A percentile compares a stretch with the other conserved stretches of the same genome.
Conservation (phyloP, 106 monocot species). For the Dioscorea dumetorum region DNA sequence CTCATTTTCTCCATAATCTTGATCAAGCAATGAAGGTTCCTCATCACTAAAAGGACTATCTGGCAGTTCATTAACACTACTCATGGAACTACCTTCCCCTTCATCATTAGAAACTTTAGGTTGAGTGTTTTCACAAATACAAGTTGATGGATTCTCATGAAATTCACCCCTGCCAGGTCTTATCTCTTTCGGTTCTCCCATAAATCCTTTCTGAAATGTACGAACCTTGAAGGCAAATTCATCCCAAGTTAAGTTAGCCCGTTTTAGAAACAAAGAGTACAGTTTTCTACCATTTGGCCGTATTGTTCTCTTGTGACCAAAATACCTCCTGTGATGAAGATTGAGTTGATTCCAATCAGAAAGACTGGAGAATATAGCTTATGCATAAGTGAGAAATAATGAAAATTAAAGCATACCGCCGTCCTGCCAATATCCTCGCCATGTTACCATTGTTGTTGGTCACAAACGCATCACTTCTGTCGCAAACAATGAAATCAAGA, state of each 20-base stretch:
- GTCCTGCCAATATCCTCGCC: slow-evolving; percentile 83
- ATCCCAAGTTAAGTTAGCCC: slow-evolving; percentile 76
- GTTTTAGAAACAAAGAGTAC: slow-evolving; percentile 71
- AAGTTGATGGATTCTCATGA: slow-evolving; percentile 75
- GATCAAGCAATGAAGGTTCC: slow-evolving; percentile 29
- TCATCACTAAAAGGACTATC: slow-evolving; percentile 19
- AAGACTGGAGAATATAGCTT: not conserved
- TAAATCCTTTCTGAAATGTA: slow-evolving; percentile 71
- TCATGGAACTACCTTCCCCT: not conserved
- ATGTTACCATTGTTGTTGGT: slow-evolving; percentile 96
- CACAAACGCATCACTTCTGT: slow-evolving; percentile 81
- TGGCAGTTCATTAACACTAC: not conserved
- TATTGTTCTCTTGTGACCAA: slow-evolving; percentile 94
- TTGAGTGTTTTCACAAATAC: slow-evolving; percentile 45
- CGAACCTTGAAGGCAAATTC: slow-evolving; percentile 60
- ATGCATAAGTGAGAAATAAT: not conserved
- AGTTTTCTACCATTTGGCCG: slow-evolving; percentile 87
- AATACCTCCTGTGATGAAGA: slow-evolving; percentile 60
- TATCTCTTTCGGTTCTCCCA: slow-evolving; percentile 93
- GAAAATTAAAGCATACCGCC: slow-evolving; percentile 40
- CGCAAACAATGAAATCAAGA: slow-evolving; percentile 85
- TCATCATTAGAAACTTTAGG: slow-evolving; percentile 5
- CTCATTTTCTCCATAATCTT: slow-evolving; percentile 28
- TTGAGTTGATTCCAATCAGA: not conserved
- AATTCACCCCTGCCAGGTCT: slow-evolving; percentile 89